Conservation (phyloP, 169 alveolate species). For the Blepharisma undulans region DNA sequence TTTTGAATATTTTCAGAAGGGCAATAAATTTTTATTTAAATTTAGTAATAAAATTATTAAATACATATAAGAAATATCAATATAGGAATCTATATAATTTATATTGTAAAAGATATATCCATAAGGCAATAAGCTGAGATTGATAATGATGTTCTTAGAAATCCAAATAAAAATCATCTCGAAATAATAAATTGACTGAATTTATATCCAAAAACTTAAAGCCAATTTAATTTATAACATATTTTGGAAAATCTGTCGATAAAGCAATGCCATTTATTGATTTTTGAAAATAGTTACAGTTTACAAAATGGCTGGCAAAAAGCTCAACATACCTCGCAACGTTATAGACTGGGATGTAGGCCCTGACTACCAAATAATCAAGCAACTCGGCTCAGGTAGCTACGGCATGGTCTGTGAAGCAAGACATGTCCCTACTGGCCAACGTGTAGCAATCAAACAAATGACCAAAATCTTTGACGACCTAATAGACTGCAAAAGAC, state of each 20-base stretch:
- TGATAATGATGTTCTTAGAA: no score
- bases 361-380: constrained; percentile 50
- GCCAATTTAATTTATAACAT: no score
- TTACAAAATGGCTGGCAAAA: constrained; percentile 29
- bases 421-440: constrained; percentile 73
- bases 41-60: no score
- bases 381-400: constrained; percentile 81
- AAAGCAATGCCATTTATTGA: background rate
- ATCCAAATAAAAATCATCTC: no score
- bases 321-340: constrained; percentile 5
- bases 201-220: no score
- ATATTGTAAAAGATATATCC: no score
- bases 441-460: constrained; percentile 95
- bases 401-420: constrained; percentile 93
- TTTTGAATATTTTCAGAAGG: no score
- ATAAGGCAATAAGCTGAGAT: no score
- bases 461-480: constrained; percentile 95
- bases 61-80: no score
- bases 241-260: background rate
- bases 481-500: constrained; percentile 95
- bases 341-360: constrained; percentile 62
- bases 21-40: no score
- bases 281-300: background rate
- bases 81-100: no score
- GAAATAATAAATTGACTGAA: no score